Evolutionary conservation across 2,329 filamentous ascomycete genomes (phyloP).

Genomic region (Diaporthe capsici): DNA sequence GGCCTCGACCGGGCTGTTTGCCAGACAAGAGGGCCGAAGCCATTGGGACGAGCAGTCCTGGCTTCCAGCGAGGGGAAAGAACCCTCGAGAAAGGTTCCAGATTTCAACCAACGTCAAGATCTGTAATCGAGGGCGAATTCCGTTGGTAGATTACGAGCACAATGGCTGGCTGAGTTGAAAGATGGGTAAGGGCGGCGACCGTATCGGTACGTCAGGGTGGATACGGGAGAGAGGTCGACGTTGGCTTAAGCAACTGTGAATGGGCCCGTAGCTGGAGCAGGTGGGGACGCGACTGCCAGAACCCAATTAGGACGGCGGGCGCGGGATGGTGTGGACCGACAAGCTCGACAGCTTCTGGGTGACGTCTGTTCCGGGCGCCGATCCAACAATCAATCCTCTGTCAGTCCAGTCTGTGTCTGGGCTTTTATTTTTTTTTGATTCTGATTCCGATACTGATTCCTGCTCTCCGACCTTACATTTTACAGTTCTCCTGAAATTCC

Average conservation of each 20-base stretch:
- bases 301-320: constrained; percentile 8
- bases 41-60: background rate
- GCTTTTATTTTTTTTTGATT: background rate
- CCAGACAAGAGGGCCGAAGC: background rate
- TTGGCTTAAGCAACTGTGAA: constrained; percentile 16
- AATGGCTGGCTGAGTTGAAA: background rate
- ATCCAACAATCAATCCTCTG: constrained; percentile 2
- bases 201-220: constrained; percentile 20
- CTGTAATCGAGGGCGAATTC: background rate
- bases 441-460: background rate
- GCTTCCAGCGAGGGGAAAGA: background rate
- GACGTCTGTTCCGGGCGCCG: constrained; percentile 18
- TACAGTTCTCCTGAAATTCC: background rate
- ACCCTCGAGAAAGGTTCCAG: background rate
- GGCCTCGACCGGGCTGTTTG: background rate
- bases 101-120: background rate
- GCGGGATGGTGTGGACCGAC: constrained; percentile 17
- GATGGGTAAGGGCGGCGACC: background rate
- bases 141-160: background rate
- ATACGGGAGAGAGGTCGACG: background rate
- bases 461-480: background rate
- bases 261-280: constrained; percentile 13
- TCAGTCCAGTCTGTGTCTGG: background rate
- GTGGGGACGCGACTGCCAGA: constrained; percentile 18
- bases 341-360: constrained; percentile 1